A percentile compares a stretch with the other conserved stretches of the same genome.
Evolutionary conservation across 225 moss, liverwort and hornwort species (phyloP).

Genomic region (Bryoerythrophyllum caledonicum): DNA sequence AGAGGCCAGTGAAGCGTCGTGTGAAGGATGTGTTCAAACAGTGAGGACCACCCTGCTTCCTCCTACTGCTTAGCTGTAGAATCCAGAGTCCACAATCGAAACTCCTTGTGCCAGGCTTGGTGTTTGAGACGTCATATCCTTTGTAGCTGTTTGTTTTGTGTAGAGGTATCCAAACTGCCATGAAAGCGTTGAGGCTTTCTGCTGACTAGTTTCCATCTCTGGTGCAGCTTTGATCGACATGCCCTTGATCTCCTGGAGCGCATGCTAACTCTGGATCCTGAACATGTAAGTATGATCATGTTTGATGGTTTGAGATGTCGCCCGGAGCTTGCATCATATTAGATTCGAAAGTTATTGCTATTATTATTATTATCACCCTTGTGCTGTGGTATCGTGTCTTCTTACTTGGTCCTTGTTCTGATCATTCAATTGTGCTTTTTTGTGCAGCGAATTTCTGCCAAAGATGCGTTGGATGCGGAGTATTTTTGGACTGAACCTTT

Average conservation of each 20-base stretch:
- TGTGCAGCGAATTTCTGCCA: constrained; percentile 82
- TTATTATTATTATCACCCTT: not conserved
- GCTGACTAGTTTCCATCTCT: constrained; percentile 17
- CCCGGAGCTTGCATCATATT: not conserved
- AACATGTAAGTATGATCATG: constrained; percentile 40
- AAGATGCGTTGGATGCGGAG: constrained; percentile 93
- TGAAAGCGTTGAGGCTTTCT: constrained; percentile 14
- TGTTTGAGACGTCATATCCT: not conserved
- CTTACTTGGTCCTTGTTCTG: not conserved
- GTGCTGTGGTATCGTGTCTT: not conserved
- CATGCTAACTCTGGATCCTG: constrained; percentile 87
- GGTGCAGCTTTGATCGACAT: constrained; percentile 85
- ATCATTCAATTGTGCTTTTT: not conserved
- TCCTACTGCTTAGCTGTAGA: constrained; percentile 1
- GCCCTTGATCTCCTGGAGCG: constrained; percentile 91
- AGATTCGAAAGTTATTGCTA: not conserved
- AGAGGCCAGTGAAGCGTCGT: constrained; percentile 65
- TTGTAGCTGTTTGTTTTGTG: not conserved
- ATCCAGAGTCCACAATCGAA: not conserved
- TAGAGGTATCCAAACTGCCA: not conserved
- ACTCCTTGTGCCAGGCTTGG: not conserved
- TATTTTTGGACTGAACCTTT: constrained; percentile 94
- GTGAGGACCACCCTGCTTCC: constrained; percentile 35
- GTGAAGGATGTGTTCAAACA: constrained; percentile 83
- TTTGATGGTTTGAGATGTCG: not conserved